A percentile compares a stretch with the other conserved stretches of the same genome.
Evolutionary conservation across 2,329 filamentous ascomycete species (phyloP).

Genomic region (Alternaria gaisen): DNA sequence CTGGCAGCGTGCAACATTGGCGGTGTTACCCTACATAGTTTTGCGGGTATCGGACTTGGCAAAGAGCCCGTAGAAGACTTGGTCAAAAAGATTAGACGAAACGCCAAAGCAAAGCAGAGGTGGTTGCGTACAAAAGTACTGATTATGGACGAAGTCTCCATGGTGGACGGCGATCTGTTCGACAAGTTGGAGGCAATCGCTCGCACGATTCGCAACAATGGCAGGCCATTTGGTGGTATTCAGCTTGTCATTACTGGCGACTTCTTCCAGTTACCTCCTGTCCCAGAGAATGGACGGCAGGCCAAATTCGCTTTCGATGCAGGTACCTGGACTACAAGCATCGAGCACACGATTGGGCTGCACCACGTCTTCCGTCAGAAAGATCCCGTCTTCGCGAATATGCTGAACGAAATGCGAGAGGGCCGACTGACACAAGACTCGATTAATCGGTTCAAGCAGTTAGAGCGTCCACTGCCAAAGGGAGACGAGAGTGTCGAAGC

Average conservation of each 20-base stretch:
- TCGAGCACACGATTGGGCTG: constrained; percentile 93
- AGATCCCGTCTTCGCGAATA: constrained; percentile 86
- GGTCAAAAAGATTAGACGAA: constrained; percentile 89
- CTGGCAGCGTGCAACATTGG: constrained; percentile 97
- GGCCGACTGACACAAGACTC: constrained; percentile 81
- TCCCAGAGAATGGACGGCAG: constrained; percentile 77
- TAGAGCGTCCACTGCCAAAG: constrained; percentile 71
- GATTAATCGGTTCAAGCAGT: constrained; percentile 75
- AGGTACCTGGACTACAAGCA: constrained; percentile 87
- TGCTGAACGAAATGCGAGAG: constrained; percentile 98
- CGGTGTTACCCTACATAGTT: constrained; percentile 94
- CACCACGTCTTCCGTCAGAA: constrained; percentile 97
- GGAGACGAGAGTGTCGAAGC: constrained; percentile 79
- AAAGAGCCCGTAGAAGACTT: constrained; percentile 84
- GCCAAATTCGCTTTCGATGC: constrained; percentile 95
- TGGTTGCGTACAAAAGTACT: constrained; percentile 91
- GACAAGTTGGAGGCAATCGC: constrained; percentile 94
- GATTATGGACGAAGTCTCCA: constrained; percentile 94
- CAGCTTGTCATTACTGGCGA: constrained; percentile 96
- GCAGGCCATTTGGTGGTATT: constrained; percentile 92
- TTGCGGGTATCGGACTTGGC: constrained; percentile 91
- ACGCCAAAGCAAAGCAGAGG: constrained; percentile 84
- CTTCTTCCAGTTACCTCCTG: constrained; percentile 96
- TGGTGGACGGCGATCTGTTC: constrained; percentile 97
- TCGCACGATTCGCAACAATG: constrained; percentile 85